phyloP scores from a whole-genome alignment of 345 rosid species.

The Nephelium lappaceum region DNA sequence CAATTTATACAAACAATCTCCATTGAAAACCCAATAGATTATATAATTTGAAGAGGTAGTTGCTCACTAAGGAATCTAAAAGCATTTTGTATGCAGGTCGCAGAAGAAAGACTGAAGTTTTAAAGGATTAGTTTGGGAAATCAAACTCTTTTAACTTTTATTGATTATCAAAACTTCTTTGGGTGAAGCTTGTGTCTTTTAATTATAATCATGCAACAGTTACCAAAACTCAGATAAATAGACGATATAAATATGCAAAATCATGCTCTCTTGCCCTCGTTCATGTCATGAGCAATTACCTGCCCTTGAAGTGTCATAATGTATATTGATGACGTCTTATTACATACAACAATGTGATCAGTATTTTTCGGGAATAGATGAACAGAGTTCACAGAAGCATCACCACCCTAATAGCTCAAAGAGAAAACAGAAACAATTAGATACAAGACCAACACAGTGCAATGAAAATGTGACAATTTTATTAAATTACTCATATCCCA shows the following conservation, averaged over 20 bases:
- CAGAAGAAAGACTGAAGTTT: not conserved
- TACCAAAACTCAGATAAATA: not conserved
- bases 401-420: constrained; percentile 70
- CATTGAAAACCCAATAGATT: not conserved
- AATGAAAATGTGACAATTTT: constrained; percentile 10
- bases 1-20: not conserved
- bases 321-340: constrained; percentile 86
- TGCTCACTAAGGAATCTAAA: not conserved
- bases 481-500: not conserved
- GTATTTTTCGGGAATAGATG: constrained; percentile 88
- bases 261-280: not conserved
- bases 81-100: not conserved
- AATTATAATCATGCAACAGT: not conserved
- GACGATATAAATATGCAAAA: not conserved
- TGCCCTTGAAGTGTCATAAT: constrained; percentile 99
- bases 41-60: not conserved
- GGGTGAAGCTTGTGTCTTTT: too few species aligned
- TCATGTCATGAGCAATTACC: constrained; percentile 42
- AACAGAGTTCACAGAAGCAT: constrained; percentile 97
- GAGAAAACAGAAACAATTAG: constrained; percentile 29
- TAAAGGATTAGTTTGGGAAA: not conserved
- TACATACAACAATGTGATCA: constrained; percentile 90
- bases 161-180: not conserved
- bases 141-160: not conserved
- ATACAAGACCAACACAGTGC: constrained; percentile 7